These are phyloP conservation scores for Backusella psychrophila DNA, from an alignment of 192 early-diverging fungal species.

Conservation along the genomic window DNA sequence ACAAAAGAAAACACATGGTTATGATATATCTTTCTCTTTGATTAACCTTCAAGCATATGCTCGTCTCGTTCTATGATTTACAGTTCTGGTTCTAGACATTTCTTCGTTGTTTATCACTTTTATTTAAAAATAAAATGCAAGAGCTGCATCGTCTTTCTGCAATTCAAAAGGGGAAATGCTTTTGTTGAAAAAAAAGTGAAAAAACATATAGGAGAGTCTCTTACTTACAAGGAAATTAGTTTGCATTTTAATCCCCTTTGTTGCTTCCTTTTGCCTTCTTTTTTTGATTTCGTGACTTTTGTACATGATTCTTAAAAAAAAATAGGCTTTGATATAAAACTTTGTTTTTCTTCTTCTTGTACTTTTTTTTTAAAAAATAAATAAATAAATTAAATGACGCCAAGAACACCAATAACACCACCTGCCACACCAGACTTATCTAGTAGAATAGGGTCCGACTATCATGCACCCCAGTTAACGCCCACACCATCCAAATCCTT, in stretches of 20 bases:
- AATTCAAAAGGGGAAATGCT: background rate
- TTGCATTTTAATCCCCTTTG: background rate
- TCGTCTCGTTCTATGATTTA: background rate
- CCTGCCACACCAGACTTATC: constrained; percentile 2
- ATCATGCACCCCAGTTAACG: background rate
- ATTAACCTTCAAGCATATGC: background rate
- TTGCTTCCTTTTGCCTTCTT: background rate
- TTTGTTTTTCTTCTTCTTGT: background rate
- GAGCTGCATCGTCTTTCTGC: background rate
- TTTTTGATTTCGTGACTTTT: constrained; percentile 4
- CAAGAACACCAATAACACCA: constrained; percentile 5
- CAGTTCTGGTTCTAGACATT: background rate
- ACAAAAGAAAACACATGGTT: background rate
- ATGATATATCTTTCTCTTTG: background rate
- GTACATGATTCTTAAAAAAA: background rate
- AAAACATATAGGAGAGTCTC: background rate
- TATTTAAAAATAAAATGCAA: background rate
- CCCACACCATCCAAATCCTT: background rate
- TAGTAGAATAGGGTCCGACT: background rate
- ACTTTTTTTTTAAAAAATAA: background rate
- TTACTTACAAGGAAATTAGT: background rate
- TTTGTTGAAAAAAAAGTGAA: background rate
- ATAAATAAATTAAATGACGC: background rate
- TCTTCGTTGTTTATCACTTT: background rate
- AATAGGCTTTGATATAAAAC: background rate